Base-by-base conservation (phyloP, 2,329 filamentous ascomycete genomes). In the Emmonsia crescens region DNA sequence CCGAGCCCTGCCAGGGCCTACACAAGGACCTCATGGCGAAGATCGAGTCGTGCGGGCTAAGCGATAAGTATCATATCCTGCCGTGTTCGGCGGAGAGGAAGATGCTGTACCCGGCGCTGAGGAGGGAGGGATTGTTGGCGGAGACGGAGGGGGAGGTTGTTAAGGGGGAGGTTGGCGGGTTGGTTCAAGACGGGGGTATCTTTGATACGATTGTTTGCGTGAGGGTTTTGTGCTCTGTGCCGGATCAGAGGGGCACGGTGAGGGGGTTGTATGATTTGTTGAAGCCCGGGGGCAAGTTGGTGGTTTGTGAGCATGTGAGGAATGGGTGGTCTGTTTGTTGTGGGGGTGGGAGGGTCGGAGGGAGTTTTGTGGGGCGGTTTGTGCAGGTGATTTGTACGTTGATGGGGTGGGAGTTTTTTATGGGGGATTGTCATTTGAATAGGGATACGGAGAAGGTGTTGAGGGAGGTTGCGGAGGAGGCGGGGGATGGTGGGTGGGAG, bases 161-260 rank as follows among this genome's bases (percentile, higher is more conserved):
- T 4, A 24, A 6, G 5, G 19, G 59, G 56, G 57, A 59, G 29
- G 62, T 60, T 29, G 56, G 42, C 4, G 62, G 67, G 14, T 19
- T 6, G 3, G 60, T 70, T 6, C 51, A 66, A 0, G 63, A 66
- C 38, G 69, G 69, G 2, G 77, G 77, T 0, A 65, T 82, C 0
- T 82, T 84, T 54, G 82, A 85, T 66, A 80, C 80, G 14, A 80
- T 85, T 55, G 71, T 82, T 57, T 81, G 79, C 62, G 71, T 82
- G 10, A 75, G 82, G 0, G 82, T 84, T 1, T 70, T 85, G 2
- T 85, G 83, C 64, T 80, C 80, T 3, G 79, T 85, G 9, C 79
- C 81, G 0, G 68, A 77, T 49, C 73, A 78, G 27, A 73, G 78
- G 56, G 70, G 75, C 57, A 80, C 80, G 2, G 73, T 78, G 19